phyloP scores from a whole-genome alignment of 768 basidiomycete species.

The Clitopilus passeckerianus region DNA sequence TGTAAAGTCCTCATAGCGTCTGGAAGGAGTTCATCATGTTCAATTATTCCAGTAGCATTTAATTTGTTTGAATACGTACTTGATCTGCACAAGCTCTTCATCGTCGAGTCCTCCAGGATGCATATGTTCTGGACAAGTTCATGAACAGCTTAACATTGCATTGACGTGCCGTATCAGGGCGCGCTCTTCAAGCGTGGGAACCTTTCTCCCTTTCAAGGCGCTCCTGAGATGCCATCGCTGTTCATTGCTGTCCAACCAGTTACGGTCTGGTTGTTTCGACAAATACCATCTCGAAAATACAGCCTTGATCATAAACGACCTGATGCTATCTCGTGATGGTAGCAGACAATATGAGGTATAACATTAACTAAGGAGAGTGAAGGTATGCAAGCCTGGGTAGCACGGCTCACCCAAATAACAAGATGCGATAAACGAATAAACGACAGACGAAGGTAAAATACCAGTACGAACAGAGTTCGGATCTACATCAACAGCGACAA shows the following conservation, averaged over 20 bases:
- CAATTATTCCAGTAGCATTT: not conserved
- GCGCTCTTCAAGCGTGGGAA: constrained; percentile 7
- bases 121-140: constrained; percentile 23
- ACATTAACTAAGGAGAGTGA: not conserved
- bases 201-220: not conserved
- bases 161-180: not conserved
- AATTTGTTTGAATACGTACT: constrained; percentile 29
- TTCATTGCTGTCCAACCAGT: not conserved
- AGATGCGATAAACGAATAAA: not conserved
- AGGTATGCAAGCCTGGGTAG: not conserved
- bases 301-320: not conserved
- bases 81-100: constrained; percentile 63
- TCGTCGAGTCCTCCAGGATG: constrained; percentile 50
- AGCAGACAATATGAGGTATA: not conserved
- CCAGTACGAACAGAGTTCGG: not conserved
- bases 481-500: not conserved
- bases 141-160: not conserved
- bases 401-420: not conserved
- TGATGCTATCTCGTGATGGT: not conserved
- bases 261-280: not conserved
- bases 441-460: not conserved
- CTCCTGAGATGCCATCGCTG: not conserved
- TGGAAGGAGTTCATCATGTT: constrained; percentile 24
- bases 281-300: not conserved
- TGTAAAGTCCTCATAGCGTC: constrained; percentile 92